These are phyloP conservation scores for Aureobasidium leucospermi DNA, from an alignment of 2,329 filamentous ascomycete genomes.

Conservation along the genomic window DNA sequence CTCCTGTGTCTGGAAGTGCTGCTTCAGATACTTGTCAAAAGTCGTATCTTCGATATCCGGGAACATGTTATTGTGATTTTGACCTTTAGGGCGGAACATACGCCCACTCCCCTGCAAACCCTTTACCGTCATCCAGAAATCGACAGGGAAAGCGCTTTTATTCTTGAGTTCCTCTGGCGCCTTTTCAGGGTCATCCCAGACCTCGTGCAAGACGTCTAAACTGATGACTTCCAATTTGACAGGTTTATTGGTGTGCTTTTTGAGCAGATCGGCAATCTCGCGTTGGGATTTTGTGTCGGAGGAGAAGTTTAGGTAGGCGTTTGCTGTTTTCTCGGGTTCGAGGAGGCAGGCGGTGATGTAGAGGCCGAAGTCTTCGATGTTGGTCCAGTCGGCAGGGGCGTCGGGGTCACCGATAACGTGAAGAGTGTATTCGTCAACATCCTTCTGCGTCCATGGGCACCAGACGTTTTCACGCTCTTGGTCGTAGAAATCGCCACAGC, in stretches of 20 bases:
- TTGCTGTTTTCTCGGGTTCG: conserved; percentile 21
- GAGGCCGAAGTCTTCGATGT: conserved; percentile 22
- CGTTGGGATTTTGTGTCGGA: conserved; percentile 22
- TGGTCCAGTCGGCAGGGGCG: conserved; percentile 22
- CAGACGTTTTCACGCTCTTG: conserved; percentile 23
- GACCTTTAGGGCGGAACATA: conserved; percentile 19
- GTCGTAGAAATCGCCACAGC: conserved; percentile 28
- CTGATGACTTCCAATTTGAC: conserved; percentile 5
- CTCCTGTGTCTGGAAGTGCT: too few species aligned
- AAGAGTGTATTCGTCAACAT: conserved; percentile 19
- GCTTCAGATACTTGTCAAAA: too few species aligned
- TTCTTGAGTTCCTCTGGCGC: conserved; percentile 17
- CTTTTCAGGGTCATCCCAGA: conserved; percentile 13
- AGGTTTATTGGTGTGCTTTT: not conserved
- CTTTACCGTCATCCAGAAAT: conserved; percentile 24
- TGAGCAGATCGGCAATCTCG: conserved; percentile 18
- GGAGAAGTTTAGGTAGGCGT: conserved; percentile 21
- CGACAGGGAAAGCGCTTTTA: conserved; percentile 19
- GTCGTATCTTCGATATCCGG: conserved; percentile 6
- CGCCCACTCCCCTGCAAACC: conserved; percentile 20
- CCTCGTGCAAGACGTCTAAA: conserved; percentile 19
- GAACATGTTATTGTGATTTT: conserved; percentile 20
- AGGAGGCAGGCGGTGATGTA: conserved; percentile 23
- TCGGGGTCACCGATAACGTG: conserved; percentile 22
- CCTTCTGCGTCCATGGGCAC: conserved; percentile 23